These are phyloP conservation scores for Kwoniella mangroviensis DNA, from an alignment of 768 basidiomycete genomes.

Conservation along the genomic window DNA sequence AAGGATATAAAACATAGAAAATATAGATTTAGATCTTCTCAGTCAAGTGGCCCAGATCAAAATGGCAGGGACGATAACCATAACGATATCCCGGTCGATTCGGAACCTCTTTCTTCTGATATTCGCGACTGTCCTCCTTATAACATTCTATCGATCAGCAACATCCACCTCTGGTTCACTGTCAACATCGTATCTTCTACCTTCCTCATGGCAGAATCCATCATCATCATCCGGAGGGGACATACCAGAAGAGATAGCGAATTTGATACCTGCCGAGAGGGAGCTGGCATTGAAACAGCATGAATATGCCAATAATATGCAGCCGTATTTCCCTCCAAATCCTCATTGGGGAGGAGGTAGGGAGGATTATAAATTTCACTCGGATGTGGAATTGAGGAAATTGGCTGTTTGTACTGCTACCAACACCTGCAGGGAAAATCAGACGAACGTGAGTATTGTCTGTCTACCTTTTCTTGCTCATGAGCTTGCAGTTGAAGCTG, in stretches of 20 bases:
- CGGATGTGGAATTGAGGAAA: slow-evolving; percentile 21
- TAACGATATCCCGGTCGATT: not conserved
- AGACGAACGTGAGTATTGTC: slow-evolving; percentile 23
- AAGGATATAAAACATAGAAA: too few species aligned
- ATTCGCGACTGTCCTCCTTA: not conserved
- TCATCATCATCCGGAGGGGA: not conserved
- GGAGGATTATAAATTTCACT: slow-evolving; percentile 28
- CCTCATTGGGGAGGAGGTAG: slow-evolving; percentile 25
- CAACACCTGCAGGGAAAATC: slow-evolving; percentile 27
- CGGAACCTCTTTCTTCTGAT: not conserved
- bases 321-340: slow-evolving; percentile 15
- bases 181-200: not conserved
- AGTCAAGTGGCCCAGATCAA: not conserved
- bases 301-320: slow-evolving; percentile 6
- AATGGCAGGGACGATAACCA: not conserved
- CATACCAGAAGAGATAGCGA: not conserved
- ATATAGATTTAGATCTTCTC: not conserved
- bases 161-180: not conserved
- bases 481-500: not conserved
- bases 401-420: slow-evolving; percentile 26
- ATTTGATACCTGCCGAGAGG: slow-evolving; percentile 4
- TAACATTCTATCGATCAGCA: not conserved
- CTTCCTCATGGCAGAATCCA: not conserved
- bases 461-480: not conserved
- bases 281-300: slow-evolving; percentile 6